Evolutionary conservation across 2,329 filamentous ascomycete species (phyloP), one percentile per base, ranked within the genome.

Genomic region (Ascochyta rabiei): DNA sequence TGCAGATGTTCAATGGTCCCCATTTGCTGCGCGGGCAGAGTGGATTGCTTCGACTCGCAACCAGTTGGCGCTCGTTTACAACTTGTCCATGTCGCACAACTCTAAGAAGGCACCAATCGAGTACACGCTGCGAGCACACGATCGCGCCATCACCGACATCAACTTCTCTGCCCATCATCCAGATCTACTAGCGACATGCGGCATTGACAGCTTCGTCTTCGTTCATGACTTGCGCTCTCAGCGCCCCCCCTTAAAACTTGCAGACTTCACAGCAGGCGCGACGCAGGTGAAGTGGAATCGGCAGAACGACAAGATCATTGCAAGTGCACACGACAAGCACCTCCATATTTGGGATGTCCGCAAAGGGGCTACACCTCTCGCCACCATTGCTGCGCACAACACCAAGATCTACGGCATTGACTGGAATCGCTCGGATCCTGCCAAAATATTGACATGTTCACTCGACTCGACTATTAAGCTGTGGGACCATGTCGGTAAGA

Each of bases 341-440:
- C 80, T 97, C 38, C 89, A 91, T 57, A 91, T 97, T 46, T 97
- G 93, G 93, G 93, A 97, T 74, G 87, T 90, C 69, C 84, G 93
- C 43, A 90, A 89, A 69, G 86, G 91, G 0, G 88, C 89, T 3
- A 82, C 86, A 54, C 92, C 93, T 5, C 77, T 97, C 38, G 87
- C 87, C 56, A 93, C 91, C 15, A 96, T 97, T 59, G 87, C 88
- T 69, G 93, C 93, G 0, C 93, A 97, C 68, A 86, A 85, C 28
- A 96, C 92, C 33, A 97, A 96, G 75, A 96, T 97, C 56, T 97
- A 97, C 71, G 93, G 93, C 24, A 81, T 97, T 30, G 93, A 97
- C 75, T 97, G 93, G 93, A 96, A 96, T 70, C 85, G 93, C 46
- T 89, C 88, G 12, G 82, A 87, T 42, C 77, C 86, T 1, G 88